These are phyloP conservation scores for Raffaelea arxii DNA, from an alignment of 2,329 filamentous ascomycete species.

Conservation along the genomic window DNA sequence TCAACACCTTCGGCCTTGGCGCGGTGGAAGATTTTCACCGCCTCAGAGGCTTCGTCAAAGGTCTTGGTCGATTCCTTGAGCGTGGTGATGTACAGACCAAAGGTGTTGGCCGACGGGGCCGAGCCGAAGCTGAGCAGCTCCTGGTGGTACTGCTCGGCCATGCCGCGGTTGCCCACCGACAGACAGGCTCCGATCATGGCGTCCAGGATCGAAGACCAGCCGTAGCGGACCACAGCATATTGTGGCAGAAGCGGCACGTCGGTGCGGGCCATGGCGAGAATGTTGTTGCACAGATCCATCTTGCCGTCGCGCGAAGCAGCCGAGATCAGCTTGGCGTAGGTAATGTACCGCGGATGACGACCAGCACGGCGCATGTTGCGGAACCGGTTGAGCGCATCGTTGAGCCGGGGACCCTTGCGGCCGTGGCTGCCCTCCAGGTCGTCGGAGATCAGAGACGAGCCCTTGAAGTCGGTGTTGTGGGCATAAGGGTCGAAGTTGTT, in stretches of 20 bases:
- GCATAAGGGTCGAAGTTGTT: slow-evolving; percentile 72
- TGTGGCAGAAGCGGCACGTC: slow-evolving; percentile 80
- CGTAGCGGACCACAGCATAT: slow-evolving; percentile 81
- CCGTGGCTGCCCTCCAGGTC: slow-evolving; percentile 74
- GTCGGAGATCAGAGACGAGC: slow-evolving; percentile 82
- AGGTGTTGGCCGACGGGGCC: slow-evolving; percentile 92
- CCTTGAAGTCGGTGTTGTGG: slow-evolving; percentile 84
- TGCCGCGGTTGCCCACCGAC: slow-evolving; percentile 66
- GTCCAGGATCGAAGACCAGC: slow-evolving; percentile 93
- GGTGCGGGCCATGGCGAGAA: slow-evolving; percentile 77
- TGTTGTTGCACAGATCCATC: slow-evolving; percentile 72
- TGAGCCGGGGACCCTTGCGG: slow-evolving; percentile 61
- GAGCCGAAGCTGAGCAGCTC: slow-evolving; percentile 85
- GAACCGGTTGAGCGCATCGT: slow-evolving; percentile 73
- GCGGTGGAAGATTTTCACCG: slow-evolving; percentile 93
- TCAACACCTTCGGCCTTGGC: slow-evolving; percentile 90
- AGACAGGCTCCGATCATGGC: slow-evolving; percentile 93
- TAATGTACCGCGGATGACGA: slow-evolving; percentile 89
- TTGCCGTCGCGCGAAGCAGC: slow-evolving; percentile 80
- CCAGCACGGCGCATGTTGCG: slow-evolving; percentile 89
- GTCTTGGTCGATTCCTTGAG: slow-evolving; percentile 95
- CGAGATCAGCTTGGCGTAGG: slow-evolving; percentile 89
- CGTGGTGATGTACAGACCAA: slow-evolving; percentile 97
- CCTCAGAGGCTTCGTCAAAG: slow-evolving; percentile 93
- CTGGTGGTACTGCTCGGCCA: slow-evolving; percentile 81